Conservation (phyloP, 352 stramenopile genomes). For the Phytophthora quininea region DNA sequence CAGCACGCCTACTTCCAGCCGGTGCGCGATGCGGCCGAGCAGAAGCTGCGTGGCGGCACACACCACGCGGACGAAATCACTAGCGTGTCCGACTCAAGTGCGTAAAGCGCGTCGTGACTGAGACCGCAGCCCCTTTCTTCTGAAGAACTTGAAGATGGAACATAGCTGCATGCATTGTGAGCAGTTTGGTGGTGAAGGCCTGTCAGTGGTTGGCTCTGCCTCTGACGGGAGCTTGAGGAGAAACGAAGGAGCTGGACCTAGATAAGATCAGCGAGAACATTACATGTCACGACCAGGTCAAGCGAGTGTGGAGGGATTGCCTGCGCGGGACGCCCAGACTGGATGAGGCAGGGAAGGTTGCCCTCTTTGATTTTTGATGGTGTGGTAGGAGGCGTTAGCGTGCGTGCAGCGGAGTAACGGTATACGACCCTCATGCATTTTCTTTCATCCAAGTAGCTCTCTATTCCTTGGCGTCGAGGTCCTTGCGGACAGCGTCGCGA, state of each 20-base stretch:
- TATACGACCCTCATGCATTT: constrained; percentile 34
- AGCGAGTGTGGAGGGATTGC: constrained; percentile 16
- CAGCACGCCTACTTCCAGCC: constrained; percentile 98
- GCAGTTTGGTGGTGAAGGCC: constrained; percentile 1
- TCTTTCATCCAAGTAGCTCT: constrained; percentile 3
- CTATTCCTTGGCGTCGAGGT: constrained; percentile 59
- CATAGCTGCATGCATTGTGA: constrained; percentile 26
- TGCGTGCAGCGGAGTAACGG: constrained; percentile 41
- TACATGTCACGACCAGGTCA: constrained; percentile 30
- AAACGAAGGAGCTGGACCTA: constrained; percentile 25
- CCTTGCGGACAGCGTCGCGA: constrained; percentile 33
- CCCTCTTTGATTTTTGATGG: constrained; percentile 43
- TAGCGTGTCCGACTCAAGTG: constrained; percentile 77
- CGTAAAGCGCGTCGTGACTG: constrained; percentile 46
- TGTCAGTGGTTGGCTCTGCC: constrained; percentile 15
- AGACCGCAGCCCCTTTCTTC: constrained; percentile 14
- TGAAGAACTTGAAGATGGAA: constrained; percentile 19
- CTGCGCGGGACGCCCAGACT: constrained; percentile 30
- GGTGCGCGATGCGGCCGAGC: constrained; percentile 82
- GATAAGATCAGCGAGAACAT: constrained; percentile 42
- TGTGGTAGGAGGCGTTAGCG: constrained; percentile 34
- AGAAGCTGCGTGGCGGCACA: constrained; percentile 61
- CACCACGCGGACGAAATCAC: constrained; percentile 74
- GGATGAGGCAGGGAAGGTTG: constrained; percentile 28
- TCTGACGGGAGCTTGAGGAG: constrained; percentile 15